Evolutionary conservation across 1,284 basidiomycete genomes (phyloP), one percentile per base, ranked within the genome.

Genomic region (Leccinum pallidistipes): DNA sequence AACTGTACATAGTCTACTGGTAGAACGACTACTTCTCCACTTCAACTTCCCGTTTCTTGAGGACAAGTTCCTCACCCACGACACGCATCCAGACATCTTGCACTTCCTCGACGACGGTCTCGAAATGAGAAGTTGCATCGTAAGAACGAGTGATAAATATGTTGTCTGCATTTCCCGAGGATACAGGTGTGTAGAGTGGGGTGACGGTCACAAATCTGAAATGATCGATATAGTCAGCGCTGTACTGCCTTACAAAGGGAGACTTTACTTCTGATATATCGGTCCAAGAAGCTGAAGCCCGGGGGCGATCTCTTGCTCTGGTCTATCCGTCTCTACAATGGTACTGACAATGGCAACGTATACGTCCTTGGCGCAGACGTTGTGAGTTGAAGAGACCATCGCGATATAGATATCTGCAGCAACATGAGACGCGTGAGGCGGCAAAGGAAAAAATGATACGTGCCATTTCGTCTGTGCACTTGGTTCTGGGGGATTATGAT

Each of bases 401-500:
- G 97, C 96, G 71, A 99, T 92, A 82, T 99, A 99, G 76, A 99
- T 99, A 80, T 99, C 96, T 98, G 68, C 3, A 55, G 18, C 38
- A 60, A 70, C 51, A 14, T 56, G 57, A 61, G 51, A 53, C 6
- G 56, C 52, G 11, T 11, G 56, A 63, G 12, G 16, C 45, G 62
- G 51, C 61, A 52, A 61, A 14, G 61, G 36, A 56, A 60, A 21
- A 34, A 58, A 27, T 62, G 29, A 45, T n/a, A 76, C 87, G 70
- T 70, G 93, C 95, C 97, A 74, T 99, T 95, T 79, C 92, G 90
- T 68, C 97, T 83, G 67, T 86, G 85, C 66, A 99, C 95, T 79
- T 99, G 97, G 78, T 98, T 98, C 80, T 99, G 97, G 34, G 97
- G 97, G 68, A 99, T 97, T 78, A 99, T 96, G 71, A 99, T 94